Base-by-base conservation (phyloP, 2,329 filamentous ascomycete genomes). In the Claviceps maximensis region DNA sequence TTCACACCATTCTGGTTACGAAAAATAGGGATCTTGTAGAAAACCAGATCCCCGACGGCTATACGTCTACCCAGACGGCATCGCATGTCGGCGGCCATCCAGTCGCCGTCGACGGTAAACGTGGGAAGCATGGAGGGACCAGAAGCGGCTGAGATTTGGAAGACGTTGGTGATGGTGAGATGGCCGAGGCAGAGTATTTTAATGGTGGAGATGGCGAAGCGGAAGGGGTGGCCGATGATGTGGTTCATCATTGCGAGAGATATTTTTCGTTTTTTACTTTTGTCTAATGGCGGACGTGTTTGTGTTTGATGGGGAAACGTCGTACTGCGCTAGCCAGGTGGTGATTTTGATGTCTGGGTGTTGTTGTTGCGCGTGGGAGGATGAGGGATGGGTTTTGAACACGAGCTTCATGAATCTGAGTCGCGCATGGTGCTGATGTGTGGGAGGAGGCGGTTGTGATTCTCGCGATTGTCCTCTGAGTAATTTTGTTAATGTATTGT, bases 61-160 rank as follows among this genome's bases (percentile, higher is more conserved):
- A 82, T 63, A 60, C 69, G 67, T 36, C 84, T 79, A 4, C 91
- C 91, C 31, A 80, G 74, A 7, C 84, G 79, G 67, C 84, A 78
- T n/a, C 74, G 71, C 59, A 82, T 82, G 55, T 82, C 82, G 51
- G 87, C 78, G 13, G 90, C 66, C 47, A 91, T 74, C 67, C 74
- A 82, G 63, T 91, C 85, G 53, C 83, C 83, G 9, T 74, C 67
- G 1, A 82, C 74, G 25, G 76, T 74, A 56, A 96, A 82, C 0
- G 89, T 95, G 8, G 91, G 91, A 50, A 93, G 78, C 93, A 97
- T 97, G 19, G 86, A 91, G 3, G 89, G 82, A 2, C 91, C 91
- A 27, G 74, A 73, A 17, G 82, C 82, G 4, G 73, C 68, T 21
- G 77, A 76, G 58, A 84, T 62, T 57, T 74, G 74, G 69, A 81